Conservation (phyloP, 768 basidiomycete species). For the Boletus rex-veris region DNA sequence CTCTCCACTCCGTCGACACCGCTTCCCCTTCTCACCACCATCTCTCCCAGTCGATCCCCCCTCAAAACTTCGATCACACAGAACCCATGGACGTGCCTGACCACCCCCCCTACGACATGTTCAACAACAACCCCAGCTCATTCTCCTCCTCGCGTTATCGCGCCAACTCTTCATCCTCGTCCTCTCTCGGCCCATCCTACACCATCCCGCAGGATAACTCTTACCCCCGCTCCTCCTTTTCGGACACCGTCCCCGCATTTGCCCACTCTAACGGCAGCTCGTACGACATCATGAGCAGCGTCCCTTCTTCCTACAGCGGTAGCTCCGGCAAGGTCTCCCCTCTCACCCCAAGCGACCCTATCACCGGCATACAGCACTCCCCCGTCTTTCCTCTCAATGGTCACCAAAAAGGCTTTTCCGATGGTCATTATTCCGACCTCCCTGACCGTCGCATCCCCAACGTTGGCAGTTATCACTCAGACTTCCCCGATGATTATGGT, state of each 20-base stretch:
- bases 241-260: slow-evolving; percentile 59
- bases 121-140: slow-evolving; percentile 45
- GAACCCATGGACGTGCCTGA: slow-evolving; percentile 58
- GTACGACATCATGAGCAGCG: slow-evolving; percentile 63
- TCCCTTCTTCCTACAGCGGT: slow-evolving; percentile 54
- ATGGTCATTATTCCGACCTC: slow-evolving; percentile 54
- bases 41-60: slow-evolving; percentile 32
- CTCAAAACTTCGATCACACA: slow-evolving; percentile 45
- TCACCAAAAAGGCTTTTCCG: slow-evolving; percentile 54
- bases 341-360: slow-evolving; percentile 64
- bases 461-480: slow-evolving; percentile 48
- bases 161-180: slow-evolving; percentile 67
- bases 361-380: slow-evolving; percentile 53
- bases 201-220: slow-evolving; percentile 52
- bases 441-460: slow-evolving; percentile 56
- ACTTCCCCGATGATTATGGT: slow-evolving; percentile 64
- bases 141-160: slow-evolving; percentile 63
- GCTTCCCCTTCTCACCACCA: slow-evolving; percentile 38
- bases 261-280: slow-evolving; percentile 47
- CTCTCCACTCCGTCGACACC: slow-evolving; percentile 39
- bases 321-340: slow-evolving; percentile 76
- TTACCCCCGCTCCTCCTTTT: slow-evolving; percentile 58
- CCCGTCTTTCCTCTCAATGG: slow-evolving; percentile 45
- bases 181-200: slow-evolving; percentile 59
- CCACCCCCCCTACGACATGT: slow-evolving; percentile 62